Evolutionary conservation across 768 basidiomycete species (phyloP).

Genomic region (Agaricus subrufescens): DNA sequence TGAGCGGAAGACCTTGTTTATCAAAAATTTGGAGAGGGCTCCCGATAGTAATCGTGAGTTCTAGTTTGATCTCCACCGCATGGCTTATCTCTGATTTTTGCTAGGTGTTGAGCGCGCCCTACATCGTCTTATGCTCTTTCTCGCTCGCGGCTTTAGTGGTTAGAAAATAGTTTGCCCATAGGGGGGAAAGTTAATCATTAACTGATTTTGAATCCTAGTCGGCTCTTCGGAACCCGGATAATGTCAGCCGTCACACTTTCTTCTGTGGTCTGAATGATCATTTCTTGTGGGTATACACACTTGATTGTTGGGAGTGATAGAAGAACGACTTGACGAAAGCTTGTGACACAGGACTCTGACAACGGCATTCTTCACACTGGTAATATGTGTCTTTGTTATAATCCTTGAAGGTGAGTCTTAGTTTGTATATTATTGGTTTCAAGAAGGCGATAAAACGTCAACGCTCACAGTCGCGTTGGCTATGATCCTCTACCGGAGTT

Average conservation of each 20-base stretch:
- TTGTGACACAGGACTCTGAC: slow-evolving; percentile 14
- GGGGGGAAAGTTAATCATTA: neutral
- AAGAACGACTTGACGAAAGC: neutral
- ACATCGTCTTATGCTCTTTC: slow-evolving; percentile 25
- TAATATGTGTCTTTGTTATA: slow-evolving; percentile 24
- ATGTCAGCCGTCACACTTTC: slow-evolving; percentile 22
- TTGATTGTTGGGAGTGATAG: neutral
- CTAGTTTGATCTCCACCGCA: neutral
- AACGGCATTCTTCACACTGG: slow-evolving; percentile 21
- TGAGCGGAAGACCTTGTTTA: slow-evolving; percentile 17
- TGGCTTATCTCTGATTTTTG: neutral
- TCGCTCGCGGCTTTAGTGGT: slow-evolving; percentile 24
- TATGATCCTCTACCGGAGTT: slow-evolving; percentile 24
- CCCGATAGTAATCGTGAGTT: slow-evolving; percentile 1
- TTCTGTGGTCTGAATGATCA: slow-evolving; percentile 25
- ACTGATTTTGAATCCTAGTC: slow-evolving; percentile 13
- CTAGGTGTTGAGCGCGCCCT: slow-evolving; percentile 32
- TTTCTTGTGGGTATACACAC: slow-evolving; percentile 13
- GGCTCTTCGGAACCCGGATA: slow-evolving; percentile 20
- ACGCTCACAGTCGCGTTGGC: slow-evolving; percentile 21
- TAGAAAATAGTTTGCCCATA: slow-evolving; percentile 1
- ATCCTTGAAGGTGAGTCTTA: slow-evolving; percentile 21
- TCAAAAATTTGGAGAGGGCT: slow-evolving; percentile 12
- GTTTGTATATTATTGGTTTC: neutral
- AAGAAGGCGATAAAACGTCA: neutral